Conservation (phyloP, 1,284 basidiomycete genomes). For the Ganoderma multipileum region DNA sequence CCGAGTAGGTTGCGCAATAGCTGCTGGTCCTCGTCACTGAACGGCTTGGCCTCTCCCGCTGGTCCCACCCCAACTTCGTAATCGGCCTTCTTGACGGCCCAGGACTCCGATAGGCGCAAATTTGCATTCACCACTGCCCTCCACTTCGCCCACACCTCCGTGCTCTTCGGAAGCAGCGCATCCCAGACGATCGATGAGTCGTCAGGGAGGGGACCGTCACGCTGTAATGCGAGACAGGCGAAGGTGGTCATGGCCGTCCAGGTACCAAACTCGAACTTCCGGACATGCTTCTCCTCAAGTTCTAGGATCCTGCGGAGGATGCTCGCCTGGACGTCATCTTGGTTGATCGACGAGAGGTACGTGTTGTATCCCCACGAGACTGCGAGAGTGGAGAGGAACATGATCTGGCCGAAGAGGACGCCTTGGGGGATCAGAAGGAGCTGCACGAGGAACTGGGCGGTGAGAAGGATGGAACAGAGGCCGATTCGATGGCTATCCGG, state of each 20-base stretch:
- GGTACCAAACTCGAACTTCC: constrained; percentile 21
- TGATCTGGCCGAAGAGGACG: constrained; percentile 26
- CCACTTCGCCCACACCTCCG: constrained; percentile 11
- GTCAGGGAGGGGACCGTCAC: background rate
- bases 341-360: constrained; percentile 24
- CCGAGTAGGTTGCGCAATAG: background rate
- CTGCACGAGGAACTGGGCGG: constrained; percentile 26
- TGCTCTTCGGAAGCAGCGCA: constrained; percentile 12
- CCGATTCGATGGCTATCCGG: constrained; percentile 10
- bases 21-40: background rate
- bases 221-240: constrained; percentile 17
- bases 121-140: background rate
- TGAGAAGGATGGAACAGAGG: constrained; percentile 26
- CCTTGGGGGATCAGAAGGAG: constrained; percentile 29
- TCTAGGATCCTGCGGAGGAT: constrained; percentile 18
- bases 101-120: background rate
- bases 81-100: background rate
- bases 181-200: background rate
- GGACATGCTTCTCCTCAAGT: background rate
- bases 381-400: constrained; percentile 27
- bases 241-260: constrained; percentile 25
- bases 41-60: background rate
- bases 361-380: constrained; percentile 29
- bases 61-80: background rate
- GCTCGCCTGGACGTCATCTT: constrained; percentile 22